Evolutionary conservation across 2,329 filamentous ascomycete species (phyloP), one percentile per base, ranked within the genome.

Genomic region (Orbilia blumenaviensis): DNA sequence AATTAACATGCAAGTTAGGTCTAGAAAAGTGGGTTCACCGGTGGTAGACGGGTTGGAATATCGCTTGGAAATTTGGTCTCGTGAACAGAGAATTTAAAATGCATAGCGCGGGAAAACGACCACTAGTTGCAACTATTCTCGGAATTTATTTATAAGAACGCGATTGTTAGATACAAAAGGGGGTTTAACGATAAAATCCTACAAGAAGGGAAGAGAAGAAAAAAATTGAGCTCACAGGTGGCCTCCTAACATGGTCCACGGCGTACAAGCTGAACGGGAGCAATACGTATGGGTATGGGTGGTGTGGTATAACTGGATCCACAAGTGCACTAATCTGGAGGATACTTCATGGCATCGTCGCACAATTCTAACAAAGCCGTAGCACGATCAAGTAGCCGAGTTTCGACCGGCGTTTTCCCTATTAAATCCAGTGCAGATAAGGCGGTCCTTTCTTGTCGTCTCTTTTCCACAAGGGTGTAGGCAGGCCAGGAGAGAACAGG

Each of bases 301-400:
- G 38, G 23, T 46, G 50, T 54, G 27, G 56, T 42, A 63, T 63
- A 18, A 29, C 42, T 50, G 46, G 63, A 56, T 48, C 54, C 66
- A 36, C 50, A 44, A 62, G 61, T 41, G 18, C 54, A 42, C 48
- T 23, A 21, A 27, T n/a, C n/a, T 16, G 27, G 46, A 9, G 18
- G 27, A 18, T 56, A 56, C 32, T 56, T 52, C 62, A 56, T 27
- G 46, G 23, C 29, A 56, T 46, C 29, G 62, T 75, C 63, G 38
- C 71, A 75, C 71, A 60, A 58, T 68, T 41, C 44, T 56, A 75
- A 63, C 62, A 62, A 58, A 56, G 68, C 25, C 10, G 71, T 75
- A 16, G 46, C 46, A 75, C 71, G 41, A 62, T 50, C 38, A 23
- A 68, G 63, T 41, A 48, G 52, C 9, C 29, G 29, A n/a, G 52